These are phyloP conservation scores for Paralagenidium karlingii DNA, from an alignment of 352 stramenopile genomes.

Conservation along the genomic window DNA sequence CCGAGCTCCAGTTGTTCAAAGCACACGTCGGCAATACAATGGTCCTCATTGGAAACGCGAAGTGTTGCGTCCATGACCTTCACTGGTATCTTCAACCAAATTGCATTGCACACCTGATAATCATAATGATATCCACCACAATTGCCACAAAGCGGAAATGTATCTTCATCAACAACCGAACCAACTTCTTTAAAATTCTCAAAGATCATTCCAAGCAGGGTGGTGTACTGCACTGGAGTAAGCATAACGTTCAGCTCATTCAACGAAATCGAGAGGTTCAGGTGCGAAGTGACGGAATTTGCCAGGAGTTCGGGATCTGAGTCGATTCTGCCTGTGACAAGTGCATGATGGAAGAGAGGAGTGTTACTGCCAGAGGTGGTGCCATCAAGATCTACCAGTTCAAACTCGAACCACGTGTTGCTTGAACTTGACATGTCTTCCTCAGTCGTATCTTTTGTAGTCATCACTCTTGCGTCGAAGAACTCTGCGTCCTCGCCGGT, in stretches of 20 bases:
- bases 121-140: constrained; percentile 62
- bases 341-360: constrained; percentile 68
- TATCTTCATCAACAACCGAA: constrained; percentile 64
- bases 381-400: constrained; percentile 70
- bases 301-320: constrained; percentile 54
- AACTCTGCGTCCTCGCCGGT: constrained; percentile 75
- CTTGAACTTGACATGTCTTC: constrained; percentile 47
- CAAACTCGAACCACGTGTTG: constrained; percentile 68
- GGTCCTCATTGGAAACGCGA: constrained; percentile 39
- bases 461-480: constrained; percentile 51
- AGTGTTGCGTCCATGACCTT: constrained; percentile 64
- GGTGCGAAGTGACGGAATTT: constrained; percentile 51
- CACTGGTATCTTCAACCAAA: constrained; percentile 72
- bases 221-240: constrained; percentile 47
- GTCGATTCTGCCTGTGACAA: constrained; percentile 67
- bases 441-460: constrained; percentile 17
- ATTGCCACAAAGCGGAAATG: constrained; percentile 42
- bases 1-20: constrained; percentile 72
- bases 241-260: constrained; percentile 70
- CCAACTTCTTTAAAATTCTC: constrained; percentile 81
- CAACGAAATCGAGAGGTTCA: constrained; percentile 47
- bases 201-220: constrained; percentile 68
- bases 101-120: constrained; percentile 41
- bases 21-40: constrained; percentile 56
- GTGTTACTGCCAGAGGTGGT: constrained; percentile 32